These are phyloP conservation scores for Spinacia oleracea DNA, from an alignment of 179 eudicot genomes.

Conservation along the genomic window DNA sequence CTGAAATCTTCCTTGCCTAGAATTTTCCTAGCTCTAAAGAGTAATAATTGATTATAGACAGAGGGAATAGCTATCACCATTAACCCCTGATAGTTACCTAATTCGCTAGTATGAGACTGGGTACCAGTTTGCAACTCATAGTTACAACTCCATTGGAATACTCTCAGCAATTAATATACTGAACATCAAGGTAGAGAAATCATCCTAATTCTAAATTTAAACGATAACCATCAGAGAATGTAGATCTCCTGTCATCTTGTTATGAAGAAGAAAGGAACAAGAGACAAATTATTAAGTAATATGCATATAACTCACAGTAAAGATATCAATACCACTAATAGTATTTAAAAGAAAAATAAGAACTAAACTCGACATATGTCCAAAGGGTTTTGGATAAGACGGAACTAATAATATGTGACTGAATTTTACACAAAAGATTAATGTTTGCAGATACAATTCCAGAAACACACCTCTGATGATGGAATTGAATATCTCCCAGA, in stretches of 20 bases:
- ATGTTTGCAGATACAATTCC: background rate
- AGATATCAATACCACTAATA: background rate
- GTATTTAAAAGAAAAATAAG: background rate
- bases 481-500: slow-evolving; percentile 91
- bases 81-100: background rate
- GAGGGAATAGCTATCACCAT: background rate
- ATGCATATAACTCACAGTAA: background rate
- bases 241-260: background rate
- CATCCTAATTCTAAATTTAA: background rate
- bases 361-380: background rate
- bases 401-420: background rate
- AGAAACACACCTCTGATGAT: slow-evolving; percentile 58
- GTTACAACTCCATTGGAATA: background rate
- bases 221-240: background rate
- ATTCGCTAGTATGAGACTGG: too few relatives aligned
- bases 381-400: background rate
- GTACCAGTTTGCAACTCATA: background rate
- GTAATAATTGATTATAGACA: background rate
- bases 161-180: background rate
- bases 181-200: background rate
- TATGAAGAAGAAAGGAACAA: background rate
- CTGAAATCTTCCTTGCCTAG: too few relatives aligned
- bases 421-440: background rate
- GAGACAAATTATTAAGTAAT: background rate
- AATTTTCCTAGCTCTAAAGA: too few relatives aligned